Percentiles rank a stretch among this genome's conserved stretches.
Conservation (phyloP, 1,284 basidiomycete species). For the Puccinia triticina region DNA sequence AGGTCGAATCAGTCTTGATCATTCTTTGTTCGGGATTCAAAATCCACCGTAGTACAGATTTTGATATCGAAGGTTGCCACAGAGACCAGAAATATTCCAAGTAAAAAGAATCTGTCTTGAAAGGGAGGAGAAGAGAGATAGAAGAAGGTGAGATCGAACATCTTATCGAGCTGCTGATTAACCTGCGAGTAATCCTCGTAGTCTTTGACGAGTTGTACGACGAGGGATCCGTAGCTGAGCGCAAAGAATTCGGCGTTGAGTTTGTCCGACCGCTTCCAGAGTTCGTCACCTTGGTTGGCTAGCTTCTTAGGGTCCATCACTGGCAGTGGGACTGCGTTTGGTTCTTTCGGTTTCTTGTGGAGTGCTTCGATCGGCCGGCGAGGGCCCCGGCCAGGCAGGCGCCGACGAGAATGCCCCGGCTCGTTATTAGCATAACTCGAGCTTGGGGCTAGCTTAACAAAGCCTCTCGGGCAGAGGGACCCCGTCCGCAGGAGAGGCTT, state of each 20-base stretch:
- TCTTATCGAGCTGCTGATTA: conserved; percentile 69
- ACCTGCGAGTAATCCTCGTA: conserved; percentile 94
- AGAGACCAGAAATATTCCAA: background rate
- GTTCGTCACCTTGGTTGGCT: conserved; percentile 43
- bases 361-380: too few relatives aligned
- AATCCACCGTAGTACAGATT: background rate
- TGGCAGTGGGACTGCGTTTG: too few relatives aligned
- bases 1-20: background rate
- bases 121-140: background rate
- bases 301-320: conserved; percentile 49
- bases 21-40: background rate
- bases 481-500: too few relatives aligned
- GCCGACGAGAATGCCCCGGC: too few relatives aligned
- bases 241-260: conserved; percentile 92
- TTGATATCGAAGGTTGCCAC: background rate
- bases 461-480: too few relatives aligned
- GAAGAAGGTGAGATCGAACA: conserved; percentile 61
- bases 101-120: conserved; percentile 5
- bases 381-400: too few relatives aligned
- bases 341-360: too few relatives aligned
- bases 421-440: too few relatives aligned
- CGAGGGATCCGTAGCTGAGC: conserved; percentile 93
- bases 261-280: conserved; percentile 59
- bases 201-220: conserved; percentile 97
- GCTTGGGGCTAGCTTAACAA: too few relatives aligned